phyloP scores from a whole-genome alignment of 495 filamentous ascomycete genomes.

The Hypoxylon trugodes region DNA sequence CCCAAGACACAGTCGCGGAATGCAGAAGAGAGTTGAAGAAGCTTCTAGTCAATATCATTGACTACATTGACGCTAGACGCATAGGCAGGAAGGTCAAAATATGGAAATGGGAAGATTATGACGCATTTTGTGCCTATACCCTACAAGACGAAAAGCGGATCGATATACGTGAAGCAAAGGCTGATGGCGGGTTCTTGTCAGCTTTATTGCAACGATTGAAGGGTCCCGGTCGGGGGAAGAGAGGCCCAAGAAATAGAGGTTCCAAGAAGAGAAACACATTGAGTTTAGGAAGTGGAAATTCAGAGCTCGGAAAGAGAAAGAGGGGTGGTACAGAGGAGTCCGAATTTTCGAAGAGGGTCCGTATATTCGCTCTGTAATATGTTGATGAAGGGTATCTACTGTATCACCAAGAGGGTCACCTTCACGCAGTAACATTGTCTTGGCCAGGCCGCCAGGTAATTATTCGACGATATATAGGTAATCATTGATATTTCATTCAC shows the following conservation, averaged over 20 bases:
- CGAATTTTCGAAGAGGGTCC: not conserved
- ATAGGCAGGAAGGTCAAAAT: slow-evolving; percentile 35
- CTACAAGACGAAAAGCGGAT: slow-evolving; percentile 45
- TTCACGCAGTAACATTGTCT: too few species aligned
- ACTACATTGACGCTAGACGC: slow-evolving; percentile 58
- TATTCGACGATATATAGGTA: too few species aligned
- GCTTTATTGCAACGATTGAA: slow-evolving; percentile 47
- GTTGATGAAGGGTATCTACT: too few species aligned
- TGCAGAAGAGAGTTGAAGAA: slow-evolving; percentile 46
- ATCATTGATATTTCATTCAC: too few species aligned
- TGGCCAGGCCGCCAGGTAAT: too few species aligned
- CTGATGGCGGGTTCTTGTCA: slow-evolving; percentile 49
- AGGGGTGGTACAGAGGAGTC: not conserved
- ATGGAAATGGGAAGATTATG: slow-evolving; percentile 42
- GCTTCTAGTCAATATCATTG: slow-evolving; percentile 61
- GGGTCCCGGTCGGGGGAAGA: not conserved
- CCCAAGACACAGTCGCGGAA: slow-evolving; percentile 22
- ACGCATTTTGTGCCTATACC: slow-evolving; percentile 53
- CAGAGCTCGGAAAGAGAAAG: too few species aligned
- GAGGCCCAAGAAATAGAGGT: too few species aligned
- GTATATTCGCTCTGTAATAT: not conserved
- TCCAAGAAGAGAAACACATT: too few species aligned
- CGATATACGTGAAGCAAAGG: slow-evolving; percentile 46
- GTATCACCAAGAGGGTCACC: too few species aligned
- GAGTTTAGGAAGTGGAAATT: too few species aligned